Conservation (phyloP, 495 filamentous ascomycete species). For the Margaritispora aquatica region DNA sequence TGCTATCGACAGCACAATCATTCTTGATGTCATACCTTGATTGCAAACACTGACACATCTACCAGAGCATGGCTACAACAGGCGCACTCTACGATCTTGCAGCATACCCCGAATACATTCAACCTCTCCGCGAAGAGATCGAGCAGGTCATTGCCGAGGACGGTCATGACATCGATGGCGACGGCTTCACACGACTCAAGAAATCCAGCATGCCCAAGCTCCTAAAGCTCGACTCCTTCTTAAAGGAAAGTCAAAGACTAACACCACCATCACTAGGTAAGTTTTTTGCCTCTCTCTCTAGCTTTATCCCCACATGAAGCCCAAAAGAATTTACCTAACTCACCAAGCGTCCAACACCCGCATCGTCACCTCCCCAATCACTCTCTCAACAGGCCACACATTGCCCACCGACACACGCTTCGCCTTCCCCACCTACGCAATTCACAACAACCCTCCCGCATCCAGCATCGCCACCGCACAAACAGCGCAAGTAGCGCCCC, state of each 20-base stretch:
- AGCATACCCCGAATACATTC: conserved; percentile 12
- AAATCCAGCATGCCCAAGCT: conserved; percentile 34
- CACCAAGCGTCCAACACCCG: conserved; percentile 1
- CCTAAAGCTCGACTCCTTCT: conserved; percentile 42
- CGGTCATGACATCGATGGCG: conserved; percentile 19
- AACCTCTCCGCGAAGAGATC: conserved; percentile 18
- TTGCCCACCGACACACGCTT: conserved; percentile 1
- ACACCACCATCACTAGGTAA: conserved; percentile 9
- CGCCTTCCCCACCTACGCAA: not conserved
- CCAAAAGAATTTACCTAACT: not conserved
- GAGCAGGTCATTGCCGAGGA: conserved; percentile 17
- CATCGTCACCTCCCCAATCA: not conserved
- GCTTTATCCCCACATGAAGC: not conserved
- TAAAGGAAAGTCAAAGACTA: conserved; percentile 40
- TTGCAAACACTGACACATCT: not conserved
- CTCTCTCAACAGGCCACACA: conserved; percentile 7
- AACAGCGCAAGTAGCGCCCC: not conserved
- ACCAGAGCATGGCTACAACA: conserved; percentile 11
- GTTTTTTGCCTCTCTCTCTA: not conserved
- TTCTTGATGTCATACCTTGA: too few relatives aligned
- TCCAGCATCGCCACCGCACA: not conserved
- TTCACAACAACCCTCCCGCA: not conserved
- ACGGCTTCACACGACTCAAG: conserved; percentile 23
- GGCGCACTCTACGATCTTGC: conserved; percentile 17
- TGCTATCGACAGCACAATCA: too few relatives aligned